These are phyloP conservation scores for Saturnispora galanensis DNA, from an alignment of 805 yeast genomes.

Conservation along the genomic window DNA sequence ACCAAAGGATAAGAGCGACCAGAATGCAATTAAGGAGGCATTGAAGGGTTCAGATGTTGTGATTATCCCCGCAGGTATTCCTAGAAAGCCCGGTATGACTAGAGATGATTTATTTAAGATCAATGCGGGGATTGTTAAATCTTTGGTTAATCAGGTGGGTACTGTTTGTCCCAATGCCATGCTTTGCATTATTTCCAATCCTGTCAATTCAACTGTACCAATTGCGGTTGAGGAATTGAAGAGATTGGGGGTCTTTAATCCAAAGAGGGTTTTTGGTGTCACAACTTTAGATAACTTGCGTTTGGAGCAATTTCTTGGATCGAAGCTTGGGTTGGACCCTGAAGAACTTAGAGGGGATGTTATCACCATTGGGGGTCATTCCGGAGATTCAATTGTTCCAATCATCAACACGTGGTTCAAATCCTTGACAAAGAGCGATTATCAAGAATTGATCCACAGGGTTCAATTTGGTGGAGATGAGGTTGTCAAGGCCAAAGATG, in stretches of 20 bases:
- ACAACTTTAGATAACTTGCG: constrained; percentile 90
- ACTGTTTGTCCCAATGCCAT: constrained; percentile 79
- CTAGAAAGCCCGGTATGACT: constrained; percentile 98
- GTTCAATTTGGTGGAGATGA: constrained; percentile 92
- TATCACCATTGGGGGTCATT: constrained; percentile 94
- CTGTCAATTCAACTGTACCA: constrained; percentile 96
- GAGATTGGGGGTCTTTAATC: constrained; percentile 79
- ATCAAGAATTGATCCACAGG: constrained; percentile 67
- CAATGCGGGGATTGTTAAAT: constrained; percentile 92
- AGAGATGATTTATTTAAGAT: constrained; percentile 95
- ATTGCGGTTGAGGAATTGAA: constrained; percentile 89
- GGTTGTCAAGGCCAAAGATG: constrained; percentile 76
- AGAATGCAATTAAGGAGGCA: constrained; percentile 55
- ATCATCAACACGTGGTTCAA: constrained; percentile 71
- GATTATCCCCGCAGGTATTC: constrained; percentile 95
- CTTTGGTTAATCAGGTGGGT: constrained; percentile 79
- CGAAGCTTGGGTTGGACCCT: constrained; percentile 65
- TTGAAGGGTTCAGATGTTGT: constrained; percentile 75
- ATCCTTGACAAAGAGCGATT: constrained; percentile 50
- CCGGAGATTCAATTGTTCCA: constrained; percentile 94
- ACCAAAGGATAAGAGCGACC: constrained; percentile 46
- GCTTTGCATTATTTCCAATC: constrained; percentile 78
- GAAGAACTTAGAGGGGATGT: constrained; percentile 51
- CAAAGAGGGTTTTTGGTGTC: constrained; percentile 89
- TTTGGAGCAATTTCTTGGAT: constrained; percentile 74